A percentile compares a stretch with the other conserved stretches of the same genome.
phyloP scores from a whole-genome alignment of 2,329 filamentous ascomycete species.

The Diaporthe velutina region DNA sequence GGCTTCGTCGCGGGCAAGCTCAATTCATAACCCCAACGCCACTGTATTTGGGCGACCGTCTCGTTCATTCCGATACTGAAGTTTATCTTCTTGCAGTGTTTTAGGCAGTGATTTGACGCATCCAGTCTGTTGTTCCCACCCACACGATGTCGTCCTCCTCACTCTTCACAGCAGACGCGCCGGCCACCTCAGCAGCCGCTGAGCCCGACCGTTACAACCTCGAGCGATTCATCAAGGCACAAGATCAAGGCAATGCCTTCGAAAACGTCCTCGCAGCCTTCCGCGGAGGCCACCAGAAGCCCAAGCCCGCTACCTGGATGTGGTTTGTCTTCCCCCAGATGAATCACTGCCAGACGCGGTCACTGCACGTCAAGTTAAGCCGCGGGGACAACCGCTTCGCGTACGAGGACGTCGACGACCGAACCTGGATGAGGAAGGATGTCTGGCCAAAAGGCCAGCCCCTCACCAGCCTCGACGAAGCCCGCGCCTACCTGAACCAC shows the following conservation, averaged over 20 bases:
- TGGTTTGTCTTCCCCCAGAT: conserved; percentile 38
- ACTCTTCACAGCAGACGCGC: not conserved
- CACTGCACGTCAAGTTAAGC: not conserved
- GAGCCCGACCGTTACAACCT: conserved; percentile 27
- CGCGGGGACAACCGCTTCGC: not conserved
- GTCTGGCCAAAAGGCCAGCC: not conserved
- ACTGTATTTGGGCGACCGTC: not conserved
- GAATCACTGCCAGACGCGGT: conserved; percentile 25
- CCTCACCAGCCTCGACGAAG: conserved; percentile 32
- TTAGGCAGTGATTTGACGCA: not conserved
- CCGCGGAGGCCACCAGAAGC: conserved; percentile 19
- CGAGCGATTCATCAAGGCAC: conserved; percentile 30
- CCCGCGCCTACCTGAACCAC: conserved; percentile 32
- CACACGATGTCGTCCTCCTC: not conserved
- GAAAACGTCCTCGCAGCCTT: conserved; percentile 17
- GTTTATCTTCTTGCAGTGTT: rapidly evolving
- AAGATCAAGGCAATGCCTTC: not conserved
- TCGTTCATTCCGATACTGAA: not conserved
- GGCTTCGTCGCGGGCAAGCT: not conserved
- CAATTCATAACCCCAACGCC: not conserved
- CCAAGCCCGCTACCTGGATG: conserved; percentile 31
- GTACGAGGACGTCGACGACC: not conserved
- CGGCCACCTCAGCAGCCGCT: not conserved
- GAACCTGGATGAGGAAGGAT: not conserved
- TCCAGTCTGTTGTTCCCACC: not conserved